These are phyloP conservation scores for Fagopyrum tataricum DNA, from an alignment of 148 eudicot genomes.

Conservation along the genomic window DNA sequence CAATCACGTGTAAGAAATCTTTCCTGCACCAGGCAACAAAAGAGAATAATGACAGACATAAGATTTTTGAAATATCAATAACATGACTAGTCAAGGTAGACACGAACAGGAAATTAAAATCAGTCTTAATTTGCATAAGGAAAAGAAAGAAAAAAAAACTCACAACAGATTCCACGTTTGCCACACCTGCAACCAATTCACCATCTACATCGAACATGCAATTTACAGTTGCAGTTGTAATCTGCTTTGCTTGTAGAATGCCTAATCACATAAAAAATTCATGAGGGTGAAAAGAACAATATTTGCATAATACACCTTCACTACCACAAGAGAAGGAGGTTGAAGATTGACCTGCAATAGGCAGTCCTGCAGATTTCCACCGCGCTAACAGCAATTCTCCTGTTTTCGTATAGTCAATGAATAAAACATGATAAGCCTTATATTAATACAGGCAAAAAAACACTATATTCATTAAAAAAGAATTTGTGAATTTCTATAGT, in stretches of 20 bases:
- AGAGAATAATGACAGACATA: not conserved
- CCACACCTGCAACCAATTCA: constrained; percentile 80
- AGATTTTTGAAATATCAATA: not conserved
- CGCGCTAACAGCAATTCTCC: constrained; percentile 61
- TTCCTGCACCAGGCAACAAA: constrained; percentile 37
- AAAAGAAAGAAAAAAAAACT: constrained; percentile 19
- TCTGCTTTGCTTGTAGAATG: constrained; percentile 41
- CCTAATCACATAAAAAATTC: constrained; percentile 31
- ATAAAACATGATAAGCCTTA: not conserved
- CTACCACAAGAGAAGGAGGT: constrained; percentile 5
- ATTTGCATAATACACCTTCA: not conserved
- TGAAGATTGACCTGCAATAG: constrained; percentile 41
- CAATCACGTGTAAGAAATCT: constrained; percentile 63
- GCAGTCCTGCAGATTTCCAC: constrained; percentile 70
- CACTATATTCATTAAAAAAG: not conserved
- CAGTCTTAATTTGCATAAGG: not conserved
- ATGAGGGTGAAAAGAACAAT: not conserved
- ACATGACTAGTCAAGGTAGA: not conserved
- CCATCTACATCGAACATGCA: constrained; percentile 73
- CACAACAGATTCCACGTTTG: constrained; percentile 82
- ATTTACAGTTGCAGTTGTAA: constrained; percentile 75
- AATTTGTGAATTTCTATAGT: not conserved
- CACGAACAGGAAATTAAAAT: not conserved
- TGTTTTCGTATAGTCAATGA: constrained; percentile 25
- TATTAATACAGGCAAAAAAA: not conserved